These are phyloP conservation scores for Maudiozyma barnettii DNA, from an alignment of 805 yeast species.

Conservation along the genomic window DNA sequence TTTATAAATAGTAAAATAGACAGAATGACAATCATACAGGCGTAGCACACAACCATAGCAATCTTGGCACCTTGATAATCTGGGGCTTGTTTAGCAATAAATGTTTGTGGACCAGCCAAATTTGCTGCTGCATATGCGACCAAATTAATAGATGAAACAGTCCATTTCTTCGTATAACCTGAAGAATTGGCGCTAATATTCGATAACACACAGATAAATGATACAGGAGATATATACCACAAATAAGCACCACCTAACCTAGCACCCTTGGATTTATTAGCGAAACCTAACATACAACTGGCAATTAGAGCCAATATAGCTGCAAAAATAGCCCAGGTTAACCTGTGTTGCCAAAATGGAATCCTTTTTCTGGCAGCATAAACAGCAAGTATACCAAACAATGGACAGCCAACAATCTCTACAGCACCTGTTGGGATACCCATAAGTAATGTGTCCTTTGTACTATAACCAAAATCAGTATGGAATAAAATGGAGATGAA, in stretches of 20 bases:
- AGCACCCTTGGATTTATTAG: conserved; percentile 26
- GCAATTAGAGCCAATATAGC: conserved; percentile 28
- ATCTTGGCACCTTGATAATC: conserved; percentile 46
- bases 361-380: conserved; percentile 13
- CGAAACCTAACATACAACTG: conserved; percentile 37
- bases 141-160: conserved; percentile 48
- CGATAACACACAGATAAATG: conserved; percentile 29
- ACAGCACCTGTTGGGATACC: conserved; percentile 40
- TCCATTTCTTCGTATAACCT: conserved; percentile 66
- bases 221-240: conserved; percentile 29
- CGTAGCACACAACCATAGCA: conserved; percentile 41
- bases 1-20: conserved; percentile 23
- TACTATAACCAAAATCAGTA: conserved; percentile 36
- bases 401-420: conserved; percentile 29
- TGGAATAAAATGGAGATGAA: conserved; percentile 38
- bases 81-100: conserved; percentile 50
- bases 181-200: conserved; percentile 44
- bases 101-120: conserved; percentile 66
- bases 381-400: conserved; percentile 23
- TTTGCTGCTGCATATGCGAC: conserved; percentile 62
- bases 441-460: conserved; percentile 34
- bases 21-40: conserved; percentile 32
- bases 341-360: conserved; percentile 16
- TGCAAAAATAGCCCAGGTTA: conserved; percentile 29
- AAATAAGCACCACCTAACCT: conserved; percentile 32